Base-by-base conservation (phyloP, 2,329 filamentous ascomycete genomes). In the Ceratocystiopsis minuta region DNA sequence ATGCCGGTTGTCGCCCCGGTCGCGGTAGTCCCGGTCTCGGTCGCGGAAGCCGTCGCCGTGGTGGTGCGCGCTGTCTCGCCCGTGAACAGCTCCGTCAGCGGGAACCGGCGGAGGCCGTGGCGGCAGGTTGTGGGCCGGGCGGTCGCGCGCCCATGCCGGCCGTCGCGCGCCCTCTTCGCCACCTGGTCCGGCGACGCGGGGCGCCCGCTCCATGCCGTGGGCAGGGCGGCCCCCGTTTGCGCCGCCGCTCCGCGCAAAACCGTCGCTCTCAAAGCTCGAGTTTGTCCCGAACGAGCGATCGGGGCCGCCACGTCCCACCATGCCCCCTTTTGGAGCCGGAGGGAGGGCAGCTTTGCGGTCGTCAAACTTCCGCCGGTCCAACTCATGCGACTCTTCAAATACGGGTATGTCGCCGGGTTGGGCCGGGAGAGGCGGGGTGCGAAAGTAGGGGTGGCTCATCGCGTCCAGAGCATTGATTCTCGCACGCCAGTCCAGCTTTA, bases 381-480 rank as follows among this genome's bases (percentile, higher is more conserved):
- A 67, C 59, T 98, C 90, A 59, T 98, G 90, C 37, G 86, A 94
- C 53, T 95, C 88, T 55, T 93, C 84, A 54, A 94, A 96, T 15
- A 66, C 72, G 2, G 90, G 90, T n/a, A 98, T 71, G 40, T 96
- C 86, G 48, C 80, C 78, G 1, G 90, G 85, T 43, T 73, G 72
- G 34, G 87, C 77, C 10, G 90, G 90, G 5, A 80, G 65, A 4
- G 90, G 90, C 1, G 71, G 60, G 43, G 74, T 80, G 47, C 75
- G 78, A 63, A 98, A 96, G 59, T 95, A 98, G 1, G 84, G 77
- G 53, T 98, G 90, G 48, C 92, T 73, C 17, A 98, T 65, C 1
- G 90, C 90, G 60, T 98, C 90, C 20, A 92, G 81, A 0, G 90
- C 90, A 55, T 96, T 98, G 56, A 93, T 79, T 40, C 90, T 75